phyloP scores from a whole-genome alignment of 139 green algal genomes.

The Chlorella sp. region DNA sequence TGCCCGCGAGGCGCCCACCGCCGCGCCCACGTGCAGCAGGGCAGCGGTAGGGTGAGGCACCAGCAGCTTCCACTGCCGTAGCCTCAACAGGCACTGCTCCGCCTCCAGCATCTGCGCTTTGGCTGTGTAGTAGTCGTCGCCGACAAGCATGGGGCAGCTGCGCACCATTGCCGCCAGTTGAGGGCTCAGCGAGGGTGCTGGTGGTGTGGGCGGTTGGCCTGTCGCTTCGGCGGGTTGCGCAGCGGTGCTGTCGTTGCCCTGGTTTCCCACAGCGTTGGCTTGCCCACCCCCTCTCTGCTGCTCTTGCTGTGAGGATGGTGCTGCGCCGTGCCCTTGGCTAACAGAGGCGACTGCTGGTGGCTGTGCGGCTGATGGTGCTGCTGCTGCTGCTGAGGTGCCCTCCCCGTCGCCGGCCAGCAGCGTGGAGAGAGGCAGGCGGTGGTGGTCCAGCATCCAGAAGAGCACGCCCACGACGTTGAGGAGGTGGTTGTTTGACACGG shows the following conservation, averaged over 20 bases:
- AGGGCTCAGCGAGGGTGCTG: too few species aligned
- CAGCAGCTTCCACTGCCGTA: background rate
- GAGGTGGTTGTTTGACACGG: constrained; percentile 9
- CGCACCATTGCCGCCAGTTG: too few species aligned
- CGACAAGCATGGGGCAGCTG: constrained; percentile 1
- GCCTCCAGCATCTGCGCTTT: constrained; percentile 1
- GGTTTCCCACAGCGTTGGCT: too few species aligned
- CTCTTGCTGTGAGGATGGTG: too few species aligned
- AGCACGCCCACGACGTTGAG: constrained; percentile 3
- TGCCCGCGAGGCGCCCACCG: background rate
- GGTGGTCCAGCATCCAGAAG: background rate
- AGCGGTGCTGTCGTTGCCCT: too few species aligned
- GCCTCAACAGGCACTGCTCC: constrained; percentile 5
- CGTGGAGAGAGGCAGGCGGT: background rate
- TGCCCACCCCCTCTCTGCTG: too few species aligned
- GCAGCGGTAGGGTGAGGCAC: background rate
- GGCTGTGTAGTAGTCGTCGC: background rate
- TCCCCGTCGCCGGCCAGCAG: background rate
- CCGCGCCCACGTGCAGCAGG: background rate
- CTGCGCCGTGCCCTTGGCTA: too few species aligned
- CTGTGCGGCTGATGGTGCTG: too few species aligned
- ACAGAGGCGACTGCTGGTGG: too few species aligned
- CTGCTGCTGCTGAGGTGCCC: too few species aligned
- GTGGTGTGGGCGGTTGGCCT: too few species aligned
- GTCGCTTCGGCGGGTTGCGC: too few species aligned